A percentile compares a stretch with the other conserved stretches of the same genome.
Evolutionary conservation across 768 basidiomycete genomes (phyloP).

Genomic region (Hirschioporus abietinus): DNA sequence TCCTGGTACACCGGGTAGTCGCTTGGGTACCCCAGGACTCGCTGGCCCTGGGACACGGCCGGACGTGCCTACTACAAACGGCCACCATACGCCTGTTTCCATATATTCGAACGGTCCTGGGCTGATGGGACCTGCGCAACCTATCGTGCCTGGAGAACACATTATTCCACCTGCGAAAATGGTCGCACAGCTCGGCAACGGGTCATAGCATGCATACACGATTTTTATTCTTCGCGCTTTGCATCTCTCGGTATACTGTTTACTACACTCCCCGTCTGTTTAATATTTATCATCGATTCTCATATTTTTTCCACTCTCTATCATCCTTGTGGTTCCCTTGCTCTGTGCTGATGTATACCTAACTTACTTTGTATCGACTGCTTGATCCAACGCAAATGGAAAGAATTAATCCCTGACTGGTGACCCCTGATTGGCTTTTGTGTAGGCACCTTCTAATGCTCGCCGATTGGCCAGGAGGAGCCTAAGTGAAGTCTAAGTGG

Average conservation of each 20-base stretch:
- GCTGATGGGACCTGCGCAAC: background rate
- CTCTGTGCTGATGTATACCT: background rate
- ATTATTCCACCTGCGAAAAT: background rate
- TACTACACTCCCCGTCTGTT: background rate
- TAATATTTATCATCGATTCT: background rate
- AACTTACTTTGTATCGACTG: background rate
- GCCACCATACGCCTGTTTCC: background rate
- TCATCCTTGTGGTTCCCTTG: background rate
- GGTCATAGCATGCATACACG: background rate
- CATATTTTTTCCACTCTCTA: background rate
- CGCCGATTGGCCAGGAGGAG: background rate
- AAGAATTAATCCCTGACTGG: background rate
- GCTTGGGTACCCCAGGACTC: background rate
- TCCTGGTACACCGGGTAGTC: background rate
- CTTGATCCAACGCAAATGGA: background rate
- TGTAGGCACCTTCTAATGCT: background rate
- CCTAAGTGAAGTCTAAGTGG: slow-evolving; percentile 1
- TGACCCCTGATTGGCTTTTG: background rate
- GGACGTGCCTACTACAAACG: background rate
- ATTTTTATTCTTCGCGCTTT: background rate
- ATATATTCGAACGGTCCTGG: background rate
- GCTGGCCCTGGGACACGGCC: background rate
- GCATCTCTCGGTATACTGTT: background rate
- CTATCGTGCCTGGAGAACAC: background rate
- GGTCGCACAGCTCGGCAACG: background rate